Conservation (phyloP, 208 protist species). For the Trypanosomatidae sp. region DNA sequence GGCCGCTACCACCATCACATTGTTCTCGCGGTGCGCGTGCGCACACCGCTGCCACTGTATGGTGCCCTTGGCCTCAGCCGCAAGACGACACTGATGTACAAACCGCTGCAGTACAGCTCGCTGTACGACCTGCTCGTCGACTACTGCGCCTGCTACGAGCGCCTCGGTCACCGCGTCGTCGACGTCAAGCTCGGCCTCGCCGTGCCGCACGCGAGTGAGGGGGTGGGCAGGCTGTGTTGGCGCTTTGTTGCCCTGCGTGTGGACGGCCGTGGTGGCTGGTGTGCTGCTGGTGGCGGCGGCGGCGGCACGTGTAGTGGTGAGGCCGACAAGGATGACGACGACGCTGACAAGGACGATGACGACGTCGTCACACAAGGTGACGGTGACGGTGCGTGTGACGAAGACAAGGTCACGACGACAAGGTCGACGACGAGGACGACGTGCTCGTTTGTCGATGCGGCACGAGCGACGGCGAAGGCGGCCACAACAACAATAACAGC, state of each 20-base stretch:
- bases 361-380: too few relatives aligned
- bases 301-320: too few relatives aligned
- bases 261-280: too few relatives aligned
- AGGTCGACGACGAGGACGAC: too few relatives aligned
- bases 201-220: constrained; percentile 47
- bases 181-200: constrained; percentile 78
- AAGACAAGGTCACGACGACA: too few relatives aligned
- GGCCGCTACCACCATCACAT: constrained; percentile 80
- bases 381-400: too few relatives aligned
- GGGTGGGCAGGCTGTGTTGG: constrained; percentile 50
- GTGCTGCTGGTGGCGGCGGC: too few relatives aligned
- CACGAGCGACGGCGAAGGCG: too few relatives aligned
- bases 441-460: too few relatives aligned
- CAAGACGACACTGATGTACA: constrained; percentile 83
- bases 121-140: constrained; percentile 80
- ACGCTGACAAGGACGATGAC: too few relatives aligned
- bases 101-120: constrained; percentile 38
- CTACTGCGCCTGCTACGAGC: constrained; percentile 67
- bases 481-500: too few relatives aligned
- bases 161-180: constrained; percentile 60
- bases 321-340: too few relatives aligned
- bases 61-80: constrained; percentile 79
- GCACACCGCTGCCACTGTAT: constrained; percentile 14
- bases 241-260: constrained; percentile 65
- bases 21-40: constrained; percentile 51